Evolutionary conservation across 2,329 filamentous ascomycete genomes (phyloP), one percentile per base, ranked within the genome.

Genomic region (Calonectria pseudoturangicola): DNA sequence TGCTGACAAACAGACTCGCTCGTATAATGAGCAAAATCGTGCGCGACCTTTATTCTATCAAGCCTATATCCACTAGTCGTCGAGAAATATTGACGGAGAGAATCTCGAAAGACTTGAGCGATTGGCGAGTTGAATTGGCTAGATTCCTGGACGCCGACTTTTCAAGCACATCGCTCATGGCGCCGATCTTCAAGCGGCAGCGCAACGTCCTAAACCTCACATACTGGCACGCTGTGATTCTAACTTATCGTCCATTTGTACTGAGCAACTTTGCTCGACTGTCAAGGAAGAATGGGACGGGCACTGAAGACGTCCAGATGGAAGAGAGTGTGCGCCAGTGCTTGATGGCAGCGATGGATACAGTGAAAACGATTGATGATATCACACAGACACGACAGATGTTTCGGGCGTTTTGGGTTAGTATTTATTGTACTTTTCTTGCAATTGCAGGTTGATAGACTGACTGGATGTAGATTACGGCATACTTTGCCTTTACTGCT

Each of bases 191-290:
- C 51, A 84, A 85, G 63, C 80, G 86, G 0, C 85, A 87, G 66
- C 81, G 83, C 0, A 85, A 86, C 28, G 83, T 86, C 0, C 74
- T 87, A 1, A 86, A 85, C 48, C 71, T 87, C 4, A 82, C 85
- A 1, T 87, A 84, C 58, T 86, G 84, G 83, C 86, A 87, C 64
- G 83, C 85, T 2, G 79, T 83, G 15, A 85, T 87, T 6, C 81
- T 87, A 3, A 83, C 82, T 0, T 80, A 86, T 54, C 78, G 86
- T 0, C 85, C 84, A 5, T 83, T 83, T 15, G 76, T 87, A 0
- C 68, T 84, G 0, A 84, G 81, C 12, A 84, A 83, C 56, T 83
- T 86, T 30, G 75, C 76, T 2, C 58, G 73, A 1, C 65, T 77
- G 0, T 77, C 76, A 0, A 58, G 71, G 1, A 71, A 77, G 13